phyloP scores from a whole-genome alignment of 371 early-diverging fungal genomes.

The Apophysomyces trapeziformis region DNA sequence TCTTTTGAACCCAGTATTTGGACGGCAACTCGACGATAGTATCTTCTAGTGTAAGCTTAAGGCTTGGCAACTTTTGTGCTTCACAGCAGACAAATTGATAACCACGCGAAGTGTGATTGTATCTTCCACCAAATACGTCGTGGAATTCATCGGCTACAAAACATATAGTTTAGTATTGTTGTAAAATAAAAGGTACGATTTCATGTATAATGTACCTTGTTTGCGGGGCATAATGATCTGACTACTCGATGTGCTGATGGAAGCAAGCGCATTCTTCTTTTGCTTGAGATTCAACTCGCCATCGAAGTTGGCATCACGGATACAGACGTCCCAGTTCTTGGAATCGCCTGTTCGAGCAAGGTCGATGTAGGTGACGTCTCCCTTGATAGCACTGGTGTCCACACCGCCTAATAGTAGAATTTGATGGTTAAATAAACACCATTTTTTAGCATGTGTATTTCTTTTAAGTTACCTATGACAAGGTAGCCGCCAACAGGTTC shows the following conservation, averaged over 20 bases:
- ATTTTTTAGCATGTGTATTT: neutral
- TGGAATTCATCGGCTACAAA: conserved; percentile 44
- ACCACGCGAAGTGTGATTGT: conserved; percentile 25
- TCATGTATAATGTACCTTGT: conserved; percentile 23
- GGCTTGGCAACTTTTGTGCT: conserved; percentile 34
- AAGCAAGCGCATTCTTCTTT: conserved; percentile 39
- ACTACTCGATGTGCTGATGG: conserved; percentile 40
- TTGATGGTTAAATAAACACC: neutral
- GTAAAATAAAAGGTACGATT: neutral
- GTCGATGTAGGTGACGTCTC: conserved; percentile 38
- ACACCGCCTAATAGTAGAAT: conserved; percentile 32
- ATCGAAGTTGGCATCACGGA: conserved; percentile 43
- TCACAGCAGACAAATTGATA: conserved; percentile 47
- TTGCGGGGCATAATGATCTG: conserved; percentile 44
- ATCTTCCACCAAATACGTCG: conserved; percentile 37
- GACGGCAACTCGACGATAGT: conserved; percentile 46
- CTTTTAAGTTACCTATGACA: conserved; percentile 27
- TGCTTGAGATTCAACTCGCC: conserved; percentile 33
- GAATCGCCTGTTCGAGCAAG: conserved; percentile 28
- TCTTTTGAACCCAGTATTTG: conserved; percentile 39
- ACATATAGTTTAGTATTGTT: neutral
- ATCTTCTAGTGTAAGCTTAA: conserved; percentile 42
- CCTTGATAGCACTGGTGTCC: conserved; percentile 40
- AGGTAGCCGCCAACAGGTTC: conserved; percentile 41
- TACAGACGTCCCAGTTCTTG: conserved; percentile 48